These are phyloP conservation scores for Ophiostoma tasmaniense DNA, from an alignment of 2,329 filamentous ascomycete species.

Conservation along the genomic window DNA sequence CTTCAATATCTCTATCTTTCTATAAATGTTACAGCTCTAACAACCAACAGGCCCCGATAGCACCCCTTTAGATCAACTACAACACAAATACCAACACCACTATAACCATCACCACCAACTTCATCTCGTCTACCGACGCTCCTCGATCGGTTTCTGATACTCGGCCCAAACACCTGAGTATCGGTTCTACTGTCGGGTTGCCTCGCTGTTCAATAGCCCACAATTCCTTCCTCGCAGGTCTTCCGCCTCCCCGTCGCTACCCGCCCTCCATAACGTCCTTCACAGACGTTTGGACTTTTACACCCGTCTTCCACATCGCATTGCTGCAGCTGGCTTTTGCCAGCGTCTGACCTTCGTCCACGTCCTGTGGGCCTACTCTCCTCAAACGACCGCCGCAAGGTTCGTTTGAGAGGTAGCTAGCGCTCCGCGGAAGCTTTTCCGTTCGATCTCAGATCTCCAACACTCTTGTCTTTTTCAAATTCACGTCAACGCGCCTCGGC, in stretches of 20 bases:
- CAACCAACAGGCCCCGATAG: conserved; percentile 46
- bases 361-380: conserved; percentile 89
- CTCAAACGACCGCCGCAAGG: conserved; percentile 87
- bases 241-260: conserved; percentile 75
- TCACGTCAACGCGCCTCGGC: conserved; percentile 1
- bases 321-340: conserved; percentile 73
- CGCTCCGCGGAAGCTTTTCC: conserved; percentile 64
- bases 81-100: neutral
- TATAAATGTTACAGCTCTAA: neutral
- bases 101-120: conserved; percentile 28
- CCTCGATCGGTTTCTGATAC: conserved; percentile 63
- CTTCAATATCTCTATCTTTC: neutral
- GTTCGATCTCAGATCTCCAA: neutral
- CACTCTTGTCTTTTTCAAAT: neutral
- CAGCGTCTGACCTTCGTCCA: conserved; percentile 58
- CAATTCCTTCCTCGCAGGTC: conserved; percentile 78
- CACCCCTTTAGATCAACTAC: conserved; percentile 34
- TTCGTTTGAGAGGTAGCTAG: conserved; percentile 98
- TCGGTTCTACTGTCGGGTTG: conserved; percentile 45
- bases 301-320: conserved; percentile 29
- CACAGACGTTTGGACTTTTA: conserved; percentile 50
- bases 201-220: conserved; percentile 50
- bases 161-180: conserved; percentile 38
- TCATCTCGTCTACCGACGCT: neutral
- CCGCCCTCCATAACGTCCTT: conserved; percentile 78